phyloP scores from a whole-genome alignment of 345 rosid species.

The Eucalyptus tenuipes region DNA sequence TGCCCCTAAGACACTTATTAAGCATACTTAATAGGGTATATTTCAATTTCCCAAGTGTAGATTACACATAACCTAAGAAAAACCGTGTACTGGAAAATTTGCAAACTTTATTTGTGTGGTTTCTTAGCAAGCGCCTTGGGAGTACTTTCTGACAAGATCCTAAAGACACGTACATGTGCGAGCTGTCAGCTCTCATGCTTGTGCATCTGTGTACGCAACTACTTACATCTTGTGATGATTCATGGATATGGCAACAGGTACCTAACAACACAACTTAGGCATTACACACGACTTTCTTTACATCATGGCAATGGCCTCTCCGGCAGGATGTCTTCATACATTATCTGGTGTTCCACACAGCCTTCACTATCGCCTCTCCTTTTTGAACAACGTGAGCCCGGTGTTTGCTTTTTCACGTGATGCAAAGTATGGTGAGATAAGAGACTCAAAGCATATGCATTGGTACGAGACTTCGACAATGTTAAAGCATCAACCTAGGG shows the following conservation, averaged over 20 bases:
- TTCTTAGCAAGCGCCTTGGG: background rate
- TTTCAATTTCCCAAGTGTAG: background rate
- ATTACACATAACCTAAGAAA: background rate
- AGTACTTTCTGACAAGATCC: background rate
- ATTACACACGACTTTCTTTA: background rate
- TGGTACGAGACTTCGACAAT: background rate
- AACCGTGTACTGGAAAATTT: background rate
- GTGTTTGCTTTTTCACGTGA: background rate
- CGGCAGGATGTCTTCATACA: slow-evolving; percentile 22
- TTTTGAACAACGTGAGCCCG: slow-evolving; percentile 1
- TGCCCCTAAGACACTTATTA: background rate
- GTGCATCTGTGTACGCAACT: background rate
- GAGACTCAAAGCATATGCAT: background rate
- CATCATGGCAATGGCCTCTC: slow-evolving; percentile 20
- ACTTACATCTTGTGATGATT: background rate
- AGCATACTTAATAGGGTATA: background rate
- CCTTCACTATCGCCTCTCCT: background rate
- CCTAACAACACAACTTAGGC: background rate
- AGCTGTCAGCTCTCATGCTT: background rate
- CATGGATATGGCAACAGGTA: background rate
- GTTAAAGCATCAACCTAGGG: background rate
- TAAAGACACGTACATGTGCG: background rate
- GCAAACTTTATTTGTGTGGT: background rate
- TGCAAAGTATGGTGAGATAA: background rate
- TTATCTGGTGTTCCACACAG: slow-evolving; percentile 7